Evolutionary conservation across 2,329 filamentous ascomycete genomes (phyloP).

Genomic region (Colletotrichum somersetense): DNA sequence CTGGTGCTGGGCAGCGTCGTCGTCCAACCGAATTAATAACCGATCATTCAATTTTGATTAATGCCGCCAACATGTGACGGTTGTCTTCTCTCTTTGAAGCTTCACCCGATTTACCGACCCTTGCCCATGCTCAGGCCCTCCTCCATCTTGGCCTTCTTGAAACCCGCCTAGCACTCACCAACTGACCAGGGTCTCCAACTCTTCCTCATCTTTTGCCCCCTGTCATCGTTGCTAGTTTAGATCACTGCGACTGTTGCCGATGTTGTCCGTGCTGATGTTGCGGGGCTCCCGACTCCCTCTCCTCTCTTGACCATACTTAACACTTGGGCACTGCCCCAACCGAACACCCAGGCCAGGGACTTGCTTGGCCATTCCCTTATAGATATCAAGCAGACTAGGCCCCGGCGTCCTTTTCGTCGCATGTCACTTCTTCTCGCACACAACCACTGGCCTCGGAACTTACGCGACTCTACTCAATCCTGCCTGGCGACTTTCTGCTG

Average conservation of each 20-base stretch:
- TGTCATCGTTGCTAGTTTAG: not conserved
- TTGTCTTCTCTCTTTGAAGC: not conserved
- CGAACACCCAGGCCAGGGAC: not conserved
- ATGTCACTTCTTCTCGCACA: not conserved
- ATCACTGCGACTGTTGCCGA: not conserved
- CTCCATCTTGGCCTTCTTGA: slow-evolving; percentile 20
- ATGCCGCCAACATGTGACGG: not conserved
- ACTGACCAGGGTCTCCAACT: slow-evolving; percentile 1
- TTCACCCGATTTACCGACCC: not conserved
- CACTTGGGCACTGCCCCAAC: not conserved
- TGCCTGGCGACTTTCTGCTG: not conserved
- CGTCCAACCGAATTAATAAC: not conserved
- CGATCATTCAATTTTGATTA: not conserved
- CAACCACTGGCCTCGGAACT: not conserved
- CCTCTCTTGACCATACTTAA: not conserved
- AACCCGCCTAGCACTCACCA: slow-evolving; percentile 30
- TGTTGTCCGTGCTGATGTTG: slow-evolving; percentile 4
- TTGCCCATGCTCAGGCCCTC: slow-evolving; percentile 22
- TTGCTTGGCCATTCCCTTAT: not conserved
- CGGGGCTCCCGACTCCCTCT: slow-evolving; percentile 1
- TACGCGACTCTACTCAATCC: not conserved
- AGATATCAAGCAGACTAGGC: slow-evolving; percentile 15
- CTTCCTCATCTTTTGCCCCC: not conserved
- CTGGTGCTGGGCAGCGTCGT: not conserved
- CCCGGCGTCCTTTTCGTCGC: not conserved